Conservation (phyloP, 371 early-diverging fungal genomes). For the Umbelopsis sp. region DNA sequence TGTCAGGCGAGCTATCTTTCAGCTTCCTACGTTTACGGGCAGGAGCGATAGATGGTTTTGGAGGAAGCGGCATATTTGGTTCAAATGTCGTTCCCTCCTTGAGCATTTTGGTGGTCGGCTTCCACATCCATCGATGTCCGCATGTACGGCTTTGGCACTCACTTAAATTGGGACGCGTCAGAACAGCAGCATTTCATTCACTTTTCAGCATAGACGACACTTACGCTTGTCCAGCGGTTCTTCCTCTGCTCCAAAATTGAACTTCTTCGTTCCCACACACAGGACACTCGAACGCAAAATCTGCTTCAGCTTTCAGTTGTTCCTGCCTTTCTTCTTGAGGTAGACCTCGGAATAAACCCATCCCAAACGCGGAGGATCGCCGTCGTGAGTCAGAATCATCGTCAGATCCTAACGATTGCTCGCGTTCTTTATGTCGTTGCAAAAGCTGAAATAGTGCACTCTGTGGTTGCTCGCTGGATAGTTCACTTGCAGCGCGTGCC, state of each 20-base stretch:
- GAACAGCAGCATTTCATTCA: background rate
- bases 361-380: background rate
- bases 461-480: background rate
- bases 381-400: slow-evolving; percentile 14
- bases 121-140: slow-evolving; percentile 17
- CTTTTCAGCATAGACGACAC: background rate
- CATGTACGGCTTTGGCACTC: slow-evolving; percentile 4
- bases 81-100: background rate
- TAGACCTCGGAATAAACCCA: slow-evolving; percentile 12
- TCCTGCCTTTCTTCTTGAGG: slow-evolving; percentile 9
- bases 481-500: background rate
- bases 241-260: slow-evolving; percentile 19
- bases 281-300: slow-evolving; percentile 15
- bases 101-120: slow-evolving; percentile 9
- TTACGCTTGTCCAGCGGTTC: slow-evolving; percentile 22
- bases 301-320: slow-evolving; percentile 1
- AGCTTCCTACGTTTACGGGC: background rate
- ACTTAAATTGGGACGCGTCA: background rate
- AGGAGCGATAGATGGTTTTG: background rate
- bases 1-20: background rate
- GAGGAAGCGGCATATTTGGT: slow-evolving; percentile 8
- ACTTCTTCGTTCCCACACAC: slow-evolving; percentile 13
- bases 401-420: background rate
- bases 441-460: background rate
- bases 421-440: background rate